These are phyloP conservation scores for Rickenella mellea DNA, from an alignment of 768 basidiomycete genomes.

Conservation along the genomic window DNA sequence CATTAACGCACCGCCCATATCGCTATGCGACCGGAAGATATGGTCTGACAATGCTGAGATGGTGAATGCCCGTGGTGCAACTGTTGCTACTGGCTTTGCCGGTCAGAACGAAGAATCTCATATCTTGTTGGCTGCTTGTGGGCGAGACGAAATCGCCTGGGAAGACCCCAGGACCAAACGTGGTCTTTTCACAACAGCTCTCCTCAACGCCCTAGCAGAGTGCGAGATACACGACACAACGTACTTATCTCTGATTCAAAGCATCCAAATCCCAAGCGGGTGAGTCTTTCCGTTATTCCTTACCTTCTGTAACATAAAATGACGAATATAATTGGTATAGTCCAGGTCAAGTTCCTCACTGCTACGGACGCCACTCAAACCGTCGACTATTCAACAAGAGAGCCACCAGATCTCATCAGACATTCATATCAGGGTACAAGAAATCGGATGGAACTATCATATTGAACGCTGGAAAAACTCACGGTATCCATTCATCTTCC, in stretches of 20 bases:
- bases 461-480: constrained; percentile 15
- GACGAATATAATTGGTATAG: too few species aligned
- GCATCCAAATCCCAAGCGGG: constrained; percentile 20
- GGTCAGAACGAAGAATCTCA: constrained; percentile 25
- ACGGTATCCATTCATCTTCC: too few species aligned
- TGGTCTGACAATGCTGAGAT: neutral
- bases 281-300: constrained; percentile 7
- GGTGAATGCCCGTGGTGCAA: constrained; percentile 7
- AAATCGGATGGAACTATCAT: constrained; percentile 7
- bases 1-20: neutral
- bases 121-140: constrained; percentile 34
- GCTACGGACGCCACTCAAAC: constrained; percentile 23
- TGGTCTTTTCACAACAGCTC: constrained; percentile 23
- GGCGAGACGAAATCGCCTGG: constrained; percentile 22
- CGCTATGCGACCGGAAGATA: neutral
- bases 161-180: constrained; percentile 18
- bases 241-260: constrained; percentile 24
- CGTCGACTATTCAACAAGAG: constrained; percentile 22
- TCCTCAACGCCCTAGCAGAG: constrained; percentile 17
- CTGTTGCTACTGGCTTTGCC: constrained; percentile 12
- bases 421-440: too few species aligned
- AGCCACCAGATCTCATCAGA: too few species aligned
- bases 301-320: too few species aligned
- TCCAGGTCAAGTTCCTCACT: constrained; percentile 26
- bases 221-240: constrained; percentile 17